Conservation (phyloP, 768 basidiomycete species). For the Lepiota brunneoincarnata region DNA sequence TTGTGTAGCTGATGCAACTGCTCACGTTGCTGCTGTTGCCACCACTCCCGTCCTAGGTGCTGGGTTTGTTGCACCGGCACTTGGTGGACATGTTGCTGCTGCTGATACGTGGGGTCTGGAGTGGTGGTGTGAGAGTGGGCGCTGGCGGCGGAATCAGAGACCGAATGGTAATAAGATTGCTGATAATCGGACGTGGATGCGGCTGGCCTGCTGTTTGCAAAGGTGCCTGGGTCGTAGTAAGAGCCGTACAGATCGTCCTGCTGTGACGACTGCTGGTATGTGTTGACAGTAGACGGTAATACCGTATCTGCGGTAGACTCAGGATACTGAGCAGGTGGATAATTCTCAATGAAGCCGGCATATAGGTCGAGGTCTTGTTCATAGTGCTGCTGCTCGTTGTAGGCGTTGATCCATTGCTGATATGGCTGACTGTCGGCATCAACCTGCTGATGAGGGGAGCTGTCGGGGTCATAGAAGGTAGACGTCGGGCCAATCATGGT, state of each 20-base stretch:
- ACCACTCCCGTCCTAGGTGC: not conserved
- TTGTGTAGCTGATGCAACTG: not conserved
- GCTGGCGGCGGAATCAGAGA: conserved; percentile 23
- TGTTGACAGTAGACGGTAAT: conserved; percentile 16
- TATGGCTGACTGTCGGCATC: conserved; percentile 33
- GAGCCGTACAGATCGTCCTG: not conserved
- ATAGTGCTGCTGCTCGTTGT: conserved; percentile 22
- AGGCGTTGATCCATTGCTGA: conserved; percentile 38
- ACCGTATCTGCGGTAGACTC: conserved; percentile 21
- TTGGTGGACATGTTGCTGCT: conserved; percentile 8
- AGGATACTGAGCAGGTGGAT: conserved; percentile 16
- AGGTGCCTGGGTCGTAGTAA: not conserved
- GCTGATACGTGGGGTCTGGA: conserved; percentile 28
- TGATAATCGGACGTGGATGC: conserved; percentile 20
- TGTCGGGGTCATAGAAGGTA: conserved; percentile 51
- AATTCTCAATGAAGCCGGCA: not conserved
- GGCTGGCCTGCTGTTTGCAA: conserved; percentile 13
- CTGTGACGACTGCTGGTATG: not conserved
- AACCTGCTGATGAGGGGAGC: conserved; percentile 24
- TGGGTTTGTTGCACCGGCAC: not conserved
- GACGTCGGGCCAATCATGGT: conserved; percentile 55
- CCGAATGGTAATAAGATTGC: conserved; percentile 17
- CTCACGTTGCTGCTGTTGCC: not conserved
- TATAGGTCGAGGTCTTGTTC: not conserved
- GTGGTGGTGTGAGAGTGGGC: conserved; percentile 25